Conservation (phyloP, 768 basidiomycete genomes). For the Collybia sp. region DNA sequence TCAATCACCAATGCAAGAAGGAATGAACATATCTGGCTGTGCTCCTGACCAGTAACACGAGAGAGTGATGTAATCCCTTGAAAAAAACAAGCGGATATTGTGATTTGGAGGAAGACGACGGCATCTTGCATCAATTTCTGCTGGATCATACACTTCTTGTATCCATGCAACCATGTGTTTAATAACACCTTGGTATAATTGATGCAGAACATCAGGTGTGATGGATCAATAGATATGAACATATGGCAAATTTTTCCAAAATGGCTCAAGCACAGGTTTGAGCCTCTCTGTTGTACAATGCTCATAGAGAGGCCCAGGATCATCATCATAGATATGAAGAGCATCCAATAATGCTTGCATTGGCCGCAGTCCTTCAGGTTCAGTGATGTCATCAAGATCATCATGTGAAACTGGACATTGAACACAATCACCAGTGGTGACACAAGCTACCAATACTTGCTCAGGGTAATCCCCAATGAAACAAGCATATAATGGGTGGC, state of each 20-base stretch:
- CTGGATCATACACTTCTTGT: too few relatives aligned
- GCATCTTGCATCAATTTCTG: too few relatives aligned
- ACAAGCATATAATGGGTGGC: constrained; percentile 30
- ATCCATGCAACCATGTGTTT: too few relatives aligned
- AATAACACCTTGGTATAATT: too few relatives aligned
- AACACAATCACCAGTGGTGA: constrained; percentile 16
- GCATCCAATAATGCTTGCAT: too few relatives aligned
- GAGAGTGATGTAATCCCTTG: constrained; percentile 31
- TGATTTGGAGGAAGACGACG: constrained; percentile 21
- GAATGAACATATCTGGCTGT: constrained; percentile 22
- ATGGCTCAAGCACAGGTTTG: too few relatives aligned
- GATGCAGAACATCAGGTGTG: too few relatives aligned
- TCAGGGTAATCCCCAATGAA: constrained; percentile 36
- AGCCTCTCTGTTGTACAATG: too few relatives aligned
- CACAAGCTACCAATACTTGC: constrained; percentile 28
- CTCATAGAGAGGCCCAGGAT: too few relatives aligned
- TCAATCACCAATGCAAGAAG: constrained; percentile 21
- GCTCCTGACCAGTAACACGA: constrained; percentile 34
- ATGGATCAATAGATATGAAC: too few relatives aligned
- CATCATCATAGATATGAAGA: too few relatives aligned
- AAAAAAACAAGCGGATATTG: constrained; percentile 25
- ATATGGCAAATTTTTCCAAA: too few relatives aligned
- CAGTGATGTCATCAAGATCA: constrained; percentile 8
- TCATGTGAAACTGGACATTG: constrained; percentile 13
- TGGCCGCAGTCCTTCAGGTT: neutral